These are phyloP conservation scores for Diaporthe ampelina DNA, from an alignment of 2,329 filamentous ascomycete species.

Conservation along the genomic window DNA sequence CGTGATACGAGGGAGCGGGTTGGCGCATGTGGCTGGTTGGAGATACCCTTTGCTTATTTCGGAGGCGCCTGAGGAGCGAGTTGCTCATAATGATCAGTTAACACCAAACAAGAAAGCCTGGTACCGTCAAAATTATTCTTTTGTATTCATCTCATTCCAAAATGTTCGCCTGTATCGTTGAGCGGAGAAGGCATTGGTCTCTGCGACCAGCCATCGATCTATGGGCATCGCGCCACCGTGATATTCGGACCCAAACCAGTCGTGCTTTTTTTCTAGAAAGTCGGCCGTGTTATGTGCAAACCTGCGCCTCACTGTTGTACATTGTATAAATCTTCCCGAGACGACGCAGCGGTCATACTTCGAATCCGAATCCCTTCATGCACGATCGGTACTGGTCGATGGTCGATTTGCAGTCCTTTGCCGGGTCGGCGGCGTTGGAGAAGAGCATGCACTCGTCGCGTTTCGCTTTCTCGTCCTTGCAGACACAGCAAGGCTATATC, in stretches of 20 bases:
- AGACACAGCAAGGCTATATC: constrained; percentile 94
- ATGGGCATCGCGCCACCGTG: constrained; percentile 21
- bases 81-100: not conserved
- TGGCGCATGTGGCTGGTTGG: constrained; percentile 12
- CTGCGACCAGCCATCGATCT: constrained; percentile 23
- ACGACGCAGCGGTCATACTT: constrained; percentile 61
- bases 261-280: not conserved
- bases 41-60: constrained; percentile 39
- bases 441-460: constrained; percentile 99
- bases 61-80: not conserved
- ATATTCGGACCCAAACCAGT: not conserved
- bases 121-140: not conserved
- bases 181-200: constrained; percentile 24
- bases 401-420: constrained; percentile 84
- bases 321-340: not conserved
- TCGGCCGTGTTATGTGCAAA: not conserved
- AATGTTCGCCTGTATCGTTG: not conserved
- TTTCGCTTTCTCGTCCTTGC: constrained; percentile 91
- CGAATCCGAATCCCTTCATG: constrained; percentile 95
- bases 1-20: not conserved
- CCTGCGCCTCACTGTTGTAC: constrained; percentile 36
- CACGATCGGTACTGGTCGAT: constrained; percentile 90
- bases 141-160: not conserved
- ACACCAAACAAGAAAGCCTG: not conserved
- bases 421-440: constrained; percentile 85